phyloP scores from a whole-genome alignment of 805 yeast genomes.

The Saturnispora dispora region DNA sequence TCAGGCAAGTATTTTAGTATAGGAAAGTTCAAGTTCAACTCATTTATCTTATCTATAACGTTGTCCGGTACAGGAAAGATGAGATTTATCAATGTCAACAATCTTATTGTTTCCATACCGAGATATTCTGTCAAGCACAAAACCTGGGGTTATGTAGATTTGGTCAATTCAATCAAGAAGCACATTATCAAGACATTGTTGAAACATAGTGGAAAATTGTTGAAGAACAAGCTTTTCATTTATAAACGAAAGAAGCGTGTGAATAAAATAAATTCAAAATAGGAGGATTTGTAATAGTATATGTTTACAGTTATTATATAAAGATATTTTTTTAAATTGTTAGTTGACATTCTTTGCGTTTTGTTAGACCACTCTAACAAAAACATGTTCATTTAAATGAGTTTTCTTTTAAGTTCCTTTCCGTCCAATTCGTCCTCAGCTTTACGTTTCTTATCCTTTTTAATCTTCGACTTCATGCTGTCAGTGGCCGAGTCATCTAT shows the following conservation, averaged over 20 bases:
- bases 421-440: conserved; percentile 3
- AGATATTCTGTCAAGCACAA: conserved; percentile 45
- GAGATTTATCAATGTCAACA: conserved; percentile 67
- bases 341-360: not conserved
- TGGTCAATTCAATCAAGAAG: conserved; percentile 52
- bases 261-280: not conserved
- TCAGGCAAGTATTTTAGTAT: conserved; percentile 69
- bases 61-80: conserved; percentile 66
- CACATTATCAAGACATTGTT: conserved; percentile 50
- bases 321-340: not conserved
- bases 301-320: not conserved
- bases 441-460: conserved; percentile 24
- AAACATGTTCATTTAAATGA: not conserved
- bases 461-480: conserved; percentile 5
- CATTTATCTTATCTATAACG: conserved; percentile 55
- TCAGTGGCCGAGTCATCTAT: conserved; percentile 12
- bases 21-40: conserved; percentile 42
- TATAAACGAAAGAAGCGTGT: conserved; percentile 13
- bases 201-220: conserved; percentile 63
- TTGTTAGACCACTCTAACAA: not conserved
- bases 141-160: conserved; percentile 66
- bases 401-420: conserved; percentile 1
- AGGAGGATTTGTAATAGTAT: not conserved
- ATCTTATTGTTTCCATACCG: conserved; percentile 62
- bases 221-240: conserved; percentile 57